Evolutionary conservation across 139 green algal genomes (phyloP).

Genomic region (Chloropicon primus): DNA sequence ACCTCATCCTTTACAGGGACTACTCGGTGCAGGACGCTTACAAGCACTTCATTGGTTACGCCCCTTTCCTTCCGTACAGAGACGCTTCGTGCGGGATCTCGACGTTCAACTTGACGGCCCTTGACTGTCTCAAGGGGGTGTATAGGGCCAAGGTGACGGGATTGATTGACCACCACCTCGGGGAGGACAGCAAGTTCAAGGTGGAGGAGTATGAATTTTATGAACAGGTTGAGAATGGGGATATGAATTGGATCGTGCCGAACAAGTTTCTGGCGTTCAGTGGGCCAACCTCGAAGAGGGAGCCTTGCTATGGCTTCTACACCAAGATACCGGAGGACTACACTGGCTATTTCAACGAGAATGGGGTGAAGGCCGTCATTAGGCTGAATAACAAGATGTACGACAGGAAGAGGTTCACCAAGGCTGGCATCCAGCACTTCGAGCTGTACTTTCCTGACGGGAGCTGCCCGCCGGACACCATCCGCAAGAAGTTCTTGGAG

Average conservation of each 20-base stretch:
- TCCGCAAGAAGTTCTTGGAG: constrained; percentile 62
- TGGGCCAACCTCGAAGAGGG: constrained; percentile 23
- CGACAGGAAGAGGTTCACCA: constrained; percentile 61
- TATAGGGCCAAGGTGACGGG: constrained; percentile 53
- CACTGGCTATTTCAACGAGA: constrained; percentile 51
- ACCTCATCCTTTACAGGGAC: constrained; percentile 53
- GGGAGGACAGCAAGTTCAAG: constrained; percentile 33
- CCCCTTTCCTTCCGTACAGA: constrained; percentile 66
- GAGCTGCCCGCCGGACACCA: constrained; percentile 55
- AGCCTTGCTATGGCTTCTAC: constrained; percentile 50
- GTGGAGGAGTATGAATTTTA: constrained; percentile 83
- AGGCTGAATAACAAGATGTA: constrained; percentile 87
- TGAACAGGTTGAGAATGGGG: constrained; percentile 82
- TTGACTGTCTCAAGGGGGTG: constrained; percentile 49
- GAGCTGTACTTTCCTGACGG: constrained; percentile 92
- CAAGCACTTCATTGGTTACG: constrained; percentile 31
- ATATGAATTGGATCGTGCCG: constrained; percentile 79
- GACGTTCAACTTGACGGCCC: constrained; percentile 64
- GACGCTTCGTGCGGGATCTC: constrained; percentile 67
- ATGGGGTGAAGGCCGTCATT: constrained; percentile 54
- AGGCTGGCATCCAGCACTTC: constrained; percentile 61
- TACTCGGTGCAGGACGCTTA: constrained; percentile 51
- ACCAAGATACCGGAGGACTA: constrained; percentile 78
- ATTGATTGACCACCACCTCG: constrained; percentile 58
- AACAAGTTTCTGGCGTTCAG: constrained; percentile 79